Conservation (phyloP, 257 asterid species). For the Dorcoceras hygrometricum region DNA sequence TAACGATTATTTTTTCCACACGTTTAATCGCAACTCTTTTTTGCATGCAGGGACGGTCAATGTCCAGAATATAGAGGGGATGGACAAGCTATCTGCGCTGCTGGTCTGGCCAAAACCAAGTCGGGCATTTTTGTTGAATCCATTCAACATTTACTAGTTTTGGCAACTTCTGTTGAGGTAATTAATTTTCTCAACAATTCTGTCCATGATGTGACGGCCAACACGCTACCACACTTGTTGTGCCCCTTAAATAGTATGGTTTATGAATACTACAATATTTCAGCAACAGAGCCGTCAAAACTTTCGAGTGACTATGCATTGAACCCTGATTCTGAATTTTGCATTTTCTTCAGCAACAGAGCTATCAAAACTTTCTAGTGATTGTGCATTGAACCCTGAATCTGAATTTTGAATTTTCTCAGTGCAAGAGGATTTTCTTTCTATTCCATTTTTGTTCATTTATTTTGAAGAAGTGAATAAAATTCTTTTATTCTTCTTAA, state of each 20-base stretch:
- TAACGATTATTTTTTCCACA: not conserved
- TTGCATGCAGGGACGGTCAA: conserved; percentile 75
- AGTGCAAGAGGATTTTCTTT: not conserved
- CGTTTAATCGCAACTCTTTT: conserved; percentile 20
- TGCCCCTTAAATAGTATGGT: not conserved
- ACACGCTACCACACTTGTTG: not conserved
- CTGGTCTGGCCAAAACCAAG: conserved; percentile 81
- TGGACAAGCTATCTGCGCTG: conserved; percentile 95
- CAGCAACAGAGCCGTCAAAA: not conserved
- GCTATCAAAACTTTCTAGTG: conserved; percentile 9
- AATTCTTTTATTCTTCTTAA: no score
- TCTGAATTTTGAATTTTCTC: not conserved
- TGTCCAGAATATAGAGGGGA: conserved; percentile 89
- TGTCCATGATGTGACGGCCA: conserved; percentile 14
- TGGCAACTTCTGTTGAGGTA: conserved; percentile 99
- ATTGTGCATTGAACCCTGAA: conserved; percentile 2
- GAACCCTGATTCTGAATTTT: not conserved
- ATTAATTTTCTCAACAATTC: conserved; percentile 16
- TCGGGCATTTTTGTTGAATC: conserved; percentile 92
- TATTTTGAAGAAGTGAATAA: no score
- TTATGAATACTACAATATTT: not conserved
- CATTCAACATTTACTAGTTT: conserved; percentile 77
- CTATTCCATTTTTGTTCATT: not conserved
- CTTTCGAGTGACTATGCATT: conserved; percentile 13
- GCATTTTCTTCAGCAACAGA: not conserved